phyloP scores from a whole-genome alignment of 371 early-diverging fungal species.

The Mucor ambiguus region DNA sequence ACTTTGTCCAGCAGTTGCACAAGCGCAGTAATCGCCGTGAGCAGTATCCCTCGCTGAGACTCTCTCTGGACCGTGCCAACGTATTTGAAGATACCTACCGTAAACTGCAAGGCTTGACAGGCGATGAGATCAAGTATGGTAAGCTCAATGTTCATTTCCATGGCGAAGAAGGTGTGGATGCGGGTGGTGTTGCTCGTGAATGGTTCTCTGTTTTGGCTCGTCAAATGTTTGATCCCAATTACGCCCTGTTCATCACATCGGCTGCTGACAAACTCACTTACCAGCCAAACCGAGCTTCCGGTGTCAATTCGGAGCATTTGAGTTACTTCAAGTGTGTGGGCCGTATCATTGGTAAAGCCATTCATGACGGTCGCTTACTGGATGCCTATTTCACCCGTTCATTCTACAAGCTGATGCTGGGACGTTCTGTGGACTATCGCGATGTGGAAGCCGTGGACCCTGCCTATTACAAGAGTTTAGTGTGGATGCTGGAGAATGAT shows the following conservation, averaged over 20 bases:
- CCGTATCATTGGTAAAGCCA: slow-evolving; percentile 98
- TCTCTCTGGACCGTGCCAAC: slow-evolving; percentile 91
- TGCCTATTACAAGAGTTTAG: slow-evolving; percentile 95
- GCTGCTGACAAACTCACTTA: slow-evolving; percentile 96
- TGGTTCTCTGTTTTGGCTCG: slow-evolving; percentile 97
- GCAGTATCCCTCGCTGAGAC: slow-evolving; percentile 72
- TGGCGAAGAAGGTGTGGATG: slow-evolving; percentile 99
- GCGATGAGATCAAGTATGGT: slow-evolving; percentile 92
- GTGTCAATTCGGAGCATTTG: slow-evolving; percentile 96
- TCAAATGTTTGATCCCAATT: slow-evolving; percentile 99
- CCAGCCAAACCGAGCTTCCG: slow-evolving; percentile 95
- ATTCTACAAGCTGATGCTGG: slow-evolving; percentile 97
- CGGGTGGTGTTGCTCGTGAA: slow-evolving; percentile 98
- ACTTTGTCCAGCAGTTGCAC: slow-evolving; percentile 94
- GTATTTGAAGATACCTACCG: slow-evolving; percentile 98
- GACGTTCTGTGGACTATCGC: slow-evolving; percentile 87
- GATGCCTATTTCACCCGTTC: slow-evolving; percentile 98
- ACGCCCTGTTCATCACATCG: slow-evolving; percentile 96
- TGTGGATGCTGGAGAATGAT: slow-evolving; percentile 97
- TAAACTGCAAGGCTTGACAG: slow-evolving; percentile 87
- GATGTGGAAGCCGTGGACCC: slow-evolving; percentile 99
- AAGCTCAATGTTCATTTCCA: slow-evolving; percentile 95
- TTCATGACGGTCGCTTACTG: slow-evolving; percentile 93
- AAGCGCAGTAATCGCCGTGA: slow-evolving; percentile 73
- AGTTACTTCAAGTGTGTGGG: slow-evolving; percentile 98